Conservation (phyloP, 805 yeast genomes). For the Diddensiella santjacobensis region DNA sequence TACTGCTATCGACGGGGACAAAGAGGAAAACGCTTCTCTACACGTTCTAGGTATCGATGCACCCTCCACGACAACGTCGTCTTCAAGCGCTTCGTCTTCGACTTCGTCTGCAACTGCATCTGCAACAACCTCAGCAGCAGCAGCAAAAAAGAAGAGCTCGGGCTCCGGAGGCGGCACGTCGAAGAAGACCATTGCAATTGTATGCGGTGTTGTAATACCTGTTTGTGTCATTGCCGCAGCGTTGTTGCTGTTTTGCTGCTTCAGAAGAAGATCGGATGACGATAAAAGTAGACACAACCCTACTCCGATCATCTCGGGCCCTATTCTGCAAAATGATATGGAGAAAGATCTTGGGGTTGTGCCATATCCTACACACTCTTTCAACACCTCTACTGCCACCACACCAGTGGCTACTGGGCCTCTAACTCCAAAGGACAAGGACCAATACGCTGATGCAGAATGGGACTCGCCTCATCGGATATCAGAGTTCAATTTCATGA, state of each 20-base stretch:
- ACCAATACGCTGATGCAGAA: conserved; percentile 21
- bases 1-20: conserved; percentile 49
- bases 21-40: conserved; percentile 42
- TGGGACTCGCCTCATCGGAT: conserved; percentile 37
- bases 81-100: conserved; percentile 27
- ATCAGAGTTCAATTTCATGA: conserved; percentile 35
- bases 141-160: conserved; percentile 21
- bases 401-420: conserved; percentile 8
- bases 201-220: conserved; percentile 86
- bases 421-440: conserved; percentile 22
- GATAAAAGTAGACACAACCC: background rate
- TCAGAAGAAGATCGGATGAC: conserved; percentile 39
- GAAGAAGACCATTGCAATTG: conserved; percentile 71
- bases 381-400: conserved; percentile 8
- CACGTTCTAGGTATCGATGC: conserved; percentile 51
- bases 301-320: conserved; percentile 34
- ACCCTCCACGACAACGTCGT: conserved; percentile 30
- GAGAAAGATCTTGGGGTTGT: conserved; percentile 15
- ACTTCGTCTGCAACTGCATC: conserved; percentile 29
- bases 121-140: conserved; percentile 29
- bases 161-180: conserved; percentile 16
- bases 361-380: conserved; percentile 14
- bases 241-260: conserved; percentile 55
- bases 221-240: conserved; percentile 48
- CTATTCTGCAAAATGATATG: conserved; percentile 30